Evolutionary conservation across 345 rosid genomes (phyloP), one percentile per base, ranked within the genome.

Genomic region (Pseudoturritis turrita): DNA sequence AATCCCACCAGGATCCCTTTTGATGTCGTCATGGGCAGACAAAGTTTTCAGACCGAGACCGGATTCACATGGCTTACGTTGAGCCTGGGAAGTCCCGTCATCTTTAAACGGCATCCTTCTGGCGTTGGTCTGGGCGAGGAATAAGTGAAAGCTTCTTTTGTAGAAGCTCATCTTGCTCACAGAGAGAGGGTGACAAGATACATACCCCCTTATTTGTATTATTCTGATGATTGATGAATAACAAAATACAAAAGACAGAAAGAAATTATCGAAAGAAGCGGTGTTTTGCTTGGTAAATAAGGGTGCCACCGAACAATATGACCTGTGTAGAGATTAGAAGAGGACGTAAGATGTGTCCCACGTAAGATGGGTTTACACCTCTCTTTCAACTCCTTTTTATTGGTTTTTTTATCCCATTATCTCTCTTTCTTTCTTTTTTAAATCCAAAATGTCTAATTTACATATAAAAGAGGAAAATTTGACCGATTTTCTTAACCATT

Each of bases 131-230:
- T 75, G 73, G 49, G 53, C 58, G 4, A 84, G 59, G 45, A 83
- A 65, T 0, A 91, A 82, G 79, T 81, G 78, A 72, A 87, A 78
- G 45, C 82, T 81, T 65, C 77, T 87, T 39, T 78, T 79, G 55
- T 86, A 80, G 50, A 84, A 87, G 71, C 79, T 81, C 85, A 73
- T 83, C 85, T 78, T 82, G 60, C 56, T 70, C 4, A 45, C 25
- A 56, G 28, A 67, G 37, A 59, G 65, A 39, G 35, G 21, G 6
- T 17, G 2, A 39, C 28, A 23, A 51, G 60, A 51, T 17, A 51
- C 17, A 39, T 26, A 28, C 8, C 49, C 28, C 51, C 18, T 18
- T 41, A 11, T 33, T 44, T 56, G 65, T 44, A 31, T 45, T 22
- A 7, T 56, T 69, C 12, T 69, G 73, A 69, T 56, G 65, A 69